phyloP scores from a whole-genome alignment of 192 early-diverging fungal species.

The Umbelopsis sp. region DNA sequence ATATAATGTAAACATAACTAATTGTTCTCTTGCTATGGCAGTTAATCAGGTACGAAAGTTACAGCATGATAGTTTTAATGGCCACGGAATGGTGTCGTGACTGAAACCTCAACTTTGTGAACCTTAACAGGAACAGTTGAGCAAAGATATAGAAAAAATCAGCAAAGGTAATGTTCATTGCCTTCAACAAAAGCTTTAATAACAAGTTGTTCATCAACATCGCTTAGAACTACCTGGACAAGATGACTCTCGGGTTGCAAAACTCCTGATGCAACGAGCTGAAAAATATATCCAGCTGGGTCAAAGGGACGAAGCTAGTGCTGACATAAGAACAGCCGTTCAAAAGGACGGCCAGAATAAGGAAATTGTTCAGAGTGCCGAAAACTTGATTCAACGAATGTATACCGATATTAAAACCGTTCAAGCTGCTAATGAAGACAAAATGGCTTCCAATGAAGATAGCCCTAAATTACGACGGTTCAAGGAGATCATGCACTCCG shows the following conservation, averaged over 20 bases:
- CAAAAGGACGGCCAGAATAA: slow-evolving; percentile 14
- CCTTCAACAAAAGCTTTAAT: not conserved
- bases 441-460: slow-evolving; percentile 9
- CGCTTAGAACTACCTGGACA: not conserved
- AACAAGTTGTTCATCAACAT: not conserved
- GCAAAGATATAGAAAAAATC: slow-evolving; percentile 10
- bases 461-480: slow-evolving; percentile 16
- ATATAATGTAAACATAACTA: not conserved
- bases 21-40: not conserved
- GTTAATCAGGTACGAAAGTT: not conserved
- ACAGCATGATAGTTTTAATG: not conserved
- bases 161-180: slow-evolving; percentile 3
- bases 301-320: not conserved
- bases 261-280: slow-evolving; percentile 30
- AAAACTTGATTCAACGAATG: not conserved
- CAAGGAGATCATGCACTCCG: not conserved
- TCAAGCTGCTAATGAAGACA: not conserved
- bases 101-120: not conserved
- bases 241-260: slow-evolving; percentile 13
- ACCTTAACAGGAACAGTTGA: not conserved
- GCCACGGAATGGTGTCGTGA: no score
- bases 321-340: slow-evolving; percentile 20
- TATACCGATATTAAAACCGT: not conserved
- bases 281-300: slow-evolving; percentile 1
- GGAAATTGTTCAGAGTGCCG: slow-evolving; percentile 20